phyloP scores from a whole-genome alignment of 129 eudicot species.

The Centrapalus pauciflorus region DNA sequence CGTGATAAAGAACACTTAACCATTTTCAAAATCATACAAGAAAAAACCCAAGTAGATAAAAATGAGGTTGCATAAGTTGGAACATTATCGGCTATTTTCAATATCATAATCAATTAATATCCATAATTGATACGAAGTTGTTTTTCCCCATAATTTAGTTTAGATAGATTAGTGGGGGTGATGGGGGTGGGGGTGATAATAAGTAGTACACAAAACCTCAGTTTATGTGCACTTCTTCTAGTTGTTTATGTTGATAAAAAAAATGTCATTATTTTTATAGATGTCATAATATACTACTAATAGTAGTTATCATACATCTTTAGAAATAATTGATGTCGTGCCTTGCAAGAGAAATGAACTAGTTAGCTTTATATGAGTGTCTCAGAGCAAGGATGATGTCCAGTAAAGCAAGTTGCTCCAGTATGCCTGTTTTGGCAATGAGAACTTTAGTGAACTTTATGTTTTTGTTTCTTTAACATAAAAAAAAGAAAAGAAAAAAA shows the following conservation, averaged over 20 bases:
- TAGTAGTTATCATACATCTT: constrained; percentile 1
- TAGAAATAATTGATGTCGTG: constrained; percentile 26
- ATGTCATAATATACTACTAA: background rate
- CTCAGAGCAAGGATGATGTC: constrained; percentile 33
- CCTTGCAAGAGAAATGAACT: constrained; percentile 21
- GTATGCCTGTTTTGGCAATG: constrained; percentile 19
- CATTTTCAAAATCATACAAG: too few species aligned
- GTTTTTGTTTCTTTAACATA: constrained; percentile 20
- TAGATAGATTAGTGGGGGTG: background rate
- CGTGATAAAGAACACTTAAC: too few species aligned
- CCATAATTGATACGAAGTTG: background rate
- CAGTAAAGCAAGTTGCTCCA: constrained; percentile 26
- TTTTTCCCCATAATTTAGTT: background rate
- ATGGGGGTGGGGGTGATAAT: background rate
- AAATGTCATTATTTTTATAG: constrained; percentile 8
- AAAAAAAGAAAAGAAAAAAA: constrained; percentile 19
- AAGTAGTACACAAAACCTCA: constrained; percentile 1
- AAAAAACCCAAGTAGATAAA: background rate
- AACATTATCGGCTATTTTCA: constrained; percentile 9
- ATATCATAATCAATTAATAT: background rate
- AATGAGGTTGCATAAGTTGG: background rate
- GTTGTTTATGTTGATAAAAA: constrained; percentile 14
- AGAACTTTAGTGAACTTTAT: constrained; percentile 24
- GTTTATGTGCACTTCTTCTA: background rate
- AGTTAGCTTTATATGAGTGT: constrained; percentile 24